Evolutionary conservation across 495 filamentous ascomycete genomes (phyloP).

Genomic region (Barbatosphaeria neglecta): DNA sequence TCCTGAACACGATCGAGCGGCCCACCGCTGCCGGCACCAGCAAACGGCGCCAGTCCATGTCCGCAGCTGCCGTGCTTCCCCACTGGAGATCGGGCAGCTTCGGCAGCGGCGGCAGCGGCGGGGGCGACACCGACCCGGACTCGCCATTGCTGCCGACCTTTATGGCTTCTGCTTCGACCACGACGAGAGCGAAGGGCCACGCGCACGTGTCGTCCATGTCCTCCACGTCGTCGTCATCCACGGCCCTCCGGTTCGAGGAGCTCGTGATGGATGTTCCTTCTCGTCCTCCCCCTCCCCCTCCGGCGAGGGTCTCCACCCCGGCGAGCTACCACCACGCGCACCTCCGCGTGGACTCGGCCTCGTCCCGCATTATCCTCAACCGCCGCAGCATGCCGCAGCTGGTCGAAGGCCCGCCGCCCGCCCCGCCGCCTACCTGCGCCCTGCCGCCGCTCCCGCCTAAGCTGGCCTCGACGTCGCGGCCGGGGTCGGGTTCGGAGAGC

Average conservation of each 20-base stretch:
- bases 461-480: neutral
- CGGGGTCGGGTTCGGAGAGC: neutral
- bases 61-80: too few relatives aligned
- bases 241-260: neutral
- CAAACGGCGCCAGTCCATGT: too few relatives aligned
- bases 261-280: neutral
- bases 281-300: neutral
- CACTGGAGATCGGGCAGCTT: neutral
- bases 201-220: neutral
- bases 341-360: constrained; percentile 14
- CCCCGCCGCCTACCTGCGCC: constrained; percentile 51
- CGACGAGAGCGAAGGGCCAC: neutral
- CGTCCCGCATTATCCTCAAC: constrained; percentile 17
- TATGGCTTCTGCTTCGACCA: neutral
- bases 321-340: constrained; percentile 13
- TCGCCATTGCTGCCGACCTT: too few relatives aligned
- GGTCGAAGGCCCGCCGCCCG: constrained; percentile 45
- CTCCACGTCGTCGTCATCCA: neutral
- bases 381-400: constrained; percentile 50
- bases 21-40: too few relatives aligned
- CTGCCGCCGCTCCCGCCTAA: constrained; percentile 46
- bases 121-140: too few relatives aligned
- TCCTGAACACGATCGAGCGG: too few relatives aligned
- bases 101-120: neutral
- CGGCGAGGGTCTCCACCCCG: neutral